These are phyloP conservation scores for Coemansia sp. DNA, from an alignment of 192 early-diverging fungal species.

Conservation along the genomic window DNA sequence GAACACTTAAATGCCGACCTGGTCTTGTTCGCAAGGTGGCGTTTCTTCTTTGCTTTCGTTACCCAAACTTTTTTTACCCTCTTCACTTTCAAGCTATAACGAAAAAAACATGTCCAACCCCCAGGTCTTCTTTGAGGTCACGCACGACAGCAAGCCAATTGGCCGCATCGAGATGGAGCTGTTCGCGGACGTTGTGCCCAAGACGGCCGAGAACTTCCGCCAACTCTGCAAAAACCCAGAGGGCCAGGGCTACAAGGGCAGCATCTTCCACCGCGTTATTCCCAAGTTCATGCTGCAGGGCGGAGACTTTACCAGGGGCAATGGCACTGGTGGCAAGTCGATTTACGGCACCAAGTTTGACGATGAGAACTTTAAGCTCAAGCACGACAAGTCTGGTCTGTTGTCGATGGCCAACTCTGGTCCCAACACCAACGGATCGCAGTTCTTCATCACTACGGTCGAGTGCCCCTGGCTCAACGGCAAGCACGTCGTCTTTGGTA, in stretches of 20 bases:
- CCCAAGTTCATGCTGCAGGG: conserved; percentile 88
- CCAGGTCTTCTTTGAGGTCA: too few relatives aligned
- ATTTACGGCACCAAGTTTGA: conserved; percentile 76
- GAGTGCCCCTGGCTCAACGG: conserved; percentile 69
- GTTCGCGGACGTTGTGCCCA: conserved; percentile 76
- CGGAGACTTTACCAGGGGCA: conserved; percentile 71
- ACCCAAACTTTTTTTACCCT: too few relatives aligned
- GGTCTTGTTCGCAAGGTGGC: too few relatives aligned
- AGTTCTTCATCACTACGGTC: conserved; percentile 78
- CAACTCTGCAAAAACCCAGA: conserved; percentile 53
- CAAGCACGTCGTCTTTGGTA: conserved; percentile 79
- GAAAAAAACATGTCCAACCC: too few relatives aligned
- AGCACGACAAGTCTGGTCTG: conserved; percentile 64
- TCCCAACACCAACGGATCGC: conserved; percentile 74
- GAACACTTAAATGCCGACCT: too few relatives aligned
- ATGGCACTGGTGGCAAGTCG: conserved; percentile 77
- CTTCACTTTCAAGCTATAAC: too few relatives aligned
- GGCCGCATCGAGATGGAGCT: conserved; percentile 40
- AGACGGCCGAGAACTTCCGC: conserved; percentile 92
- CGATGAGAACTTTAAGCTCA: conserved; percentile 71
- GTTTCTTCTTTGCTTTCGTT: too few relatives aligned
- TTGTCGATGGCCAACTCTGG: conserved; percentile 85
- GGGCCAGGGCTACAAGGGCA: conserved; percentile 57
- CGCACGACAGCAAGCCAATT: background rate
- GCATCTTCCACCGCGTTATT: conserved; percentile 82